Conservation (phyloP, 2,329 filamentous ascomycete genomes). For the Ilyonectria mors-panacis region DNA sequence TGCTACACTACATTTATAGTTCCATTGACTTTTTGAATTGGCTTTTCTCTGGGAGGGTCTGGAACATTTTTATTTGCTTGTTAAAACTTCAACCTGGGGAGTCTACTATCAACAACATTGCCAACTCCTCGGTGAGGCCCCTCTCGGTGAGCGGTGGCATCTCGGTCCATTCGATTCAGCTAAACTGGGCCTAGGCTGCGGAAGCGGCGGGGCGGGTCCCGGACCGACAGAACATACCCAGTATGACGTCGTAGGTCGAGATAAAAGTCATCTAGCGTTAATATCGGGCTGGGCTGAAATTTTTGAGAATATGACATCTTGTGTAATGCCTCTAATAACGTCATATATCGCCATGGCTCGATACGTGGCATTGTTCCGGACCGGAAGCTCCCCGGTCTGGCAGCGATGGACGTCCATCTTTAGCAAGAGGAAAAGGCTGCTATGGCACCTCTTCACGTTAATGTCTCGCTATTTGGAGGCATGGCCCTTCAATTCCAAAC, state of each 20-base stretch:
- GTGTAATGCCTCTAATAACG: not conserved
- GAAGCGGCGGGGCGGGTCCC: not conserved
- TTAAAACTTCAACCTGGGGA: not conserved
- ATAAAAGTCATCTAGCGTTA: not conserved
- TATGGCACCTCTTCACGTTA: too few species aligned
- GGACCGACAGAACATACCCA: constrained; percentile 1
- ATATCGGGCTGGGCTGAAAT: not conserved
- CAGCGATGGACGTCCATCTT: too few species aligned
- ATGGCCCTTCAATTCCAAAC: too few species aligned
- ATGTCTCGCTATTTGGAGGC: too few species aligned
- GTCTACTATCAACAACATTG: not conserved
- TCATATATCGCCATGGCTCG: not conserved
- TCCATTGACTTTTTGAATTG: not conserved
- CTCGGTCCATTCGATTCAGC: constrained; percentile 4
- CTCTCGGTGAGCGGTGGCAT: constrained; percentile 8
- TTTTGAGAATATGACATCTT: not conserved
- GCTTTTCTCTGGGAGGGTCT: not conserved
- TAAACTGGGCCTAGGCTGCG: constrained; percentile 1
- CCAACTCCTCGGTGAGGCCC: not conserved
- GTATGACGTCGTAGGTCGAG: constrained; percentile 7
- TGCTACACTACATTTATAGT: not conserved
- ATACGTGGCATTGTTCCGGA: not conserved
- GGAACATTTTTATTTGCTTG: too few species aligned
- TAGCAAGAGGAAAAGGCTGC: too few species aligned
- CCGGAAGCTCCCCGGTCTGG: not conserved